Base-by-base conservation (phyloP, 2,329 filamentous ascomycete species). In the Talaromyces sp. region DNA sequence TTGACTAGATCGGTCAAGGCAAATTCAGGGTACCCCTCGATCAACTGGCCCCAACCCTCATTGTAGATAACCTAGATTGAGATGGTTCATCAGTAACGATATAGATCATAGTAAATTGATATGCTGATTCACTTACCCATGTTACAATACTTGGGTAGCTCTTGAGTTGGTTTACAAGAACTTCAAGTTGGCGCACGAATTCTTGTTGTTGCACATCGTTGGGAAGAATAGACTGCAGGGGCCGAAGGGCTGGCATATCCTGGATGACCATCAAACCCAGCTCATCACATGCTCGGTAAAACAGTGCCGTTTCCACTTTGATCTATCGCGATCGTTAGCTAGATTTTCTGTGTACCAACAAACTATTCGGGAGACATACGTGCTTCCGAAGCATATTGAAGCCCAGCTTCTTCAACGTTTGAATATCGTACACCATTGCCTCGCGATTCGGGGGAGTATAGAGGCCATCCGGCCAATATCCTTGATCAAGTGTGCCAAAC, bases 331-430 rank as follows among this genome's bases (percentile, higher is more conserved):
- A 12, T 52, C 44, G 44, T 50, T 27, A 50, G 50, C 18, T 16
- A 52, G n/a, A 28, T 28, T 4, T 23, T 6, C n/a, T 23, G 5
- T 12, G 16, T 47, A 23, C 3, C 1, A 23, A 18, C 6, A 18
- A 47, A 47, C 10, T 12, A n/a, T n/a, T 16, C 9, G 50, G 30
- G 14, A 28, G 27, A 31, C 50, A 30, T 52, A 52, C 50, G 9
- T 52, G 89, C 69, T 91, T 91, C 40, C 89, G 84, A 12, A 90
- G 75, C 75, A 87, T 87, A 70, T 91, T 91, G 72, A 89, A 86
- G 0, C 88, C 88, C 3, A 90, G 78, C 0, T 78, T 75, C 73
- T 90, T 89, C 31, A 89, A 73, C 14, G 85, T 75, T 64, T 87
- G 70, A 8, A 91, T 73, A 64, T 91, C 89, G 33, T 79, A 87